Evolutionary conservation across 805 yeast genomes (phyloP).

Genomic region (Saccharomyces kudriavzevii): DNA sequence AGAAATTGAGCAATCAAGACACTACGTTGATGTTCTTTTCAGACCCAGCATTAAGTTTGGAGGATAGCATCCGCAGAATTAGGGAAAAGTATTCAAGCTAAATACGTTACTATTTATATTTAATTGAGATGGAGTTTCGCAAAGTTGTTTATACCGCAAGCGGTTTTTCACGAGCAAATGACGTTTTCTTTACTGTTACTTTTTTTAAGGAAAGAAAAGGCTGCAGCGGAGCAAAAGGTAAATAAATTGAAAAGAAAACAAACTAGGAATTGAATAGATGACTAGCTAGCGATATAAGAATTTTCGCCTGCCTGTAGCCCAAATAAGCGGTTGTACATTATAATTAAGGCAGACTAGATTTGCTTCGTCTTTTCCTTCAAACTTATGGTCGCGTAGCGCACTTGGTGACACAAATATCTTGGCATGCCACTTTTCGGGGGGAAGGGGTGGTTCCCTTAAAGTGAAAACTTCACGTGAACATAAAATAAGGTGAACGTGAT

Average conservation of each 20-base stretch:
- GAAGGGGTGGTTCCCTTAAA: neutral
- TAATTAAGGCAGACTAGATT: too few species aligned
- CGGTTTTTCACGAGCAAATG: neutral
- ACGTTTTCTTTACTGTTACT: too few species aligned
- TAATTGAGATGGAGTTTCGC: neutral
- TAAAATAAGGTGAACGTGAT: neutral
- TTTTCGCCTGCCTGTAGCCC: neutral
- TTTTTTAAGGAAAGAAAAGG: too few species aligned
- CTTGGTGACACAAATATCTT: neutral
- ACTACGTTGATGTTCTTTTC: slow-evolving; percentile 25
- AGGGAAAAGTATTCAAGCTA: slow-evolving; percentile 1
- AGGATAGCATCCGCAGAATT: slow-evolving; percentile 12
- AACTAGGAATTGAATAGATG: too few species aligned
- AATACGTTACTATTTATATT: neutral
- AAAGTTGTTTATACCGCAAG: neutral
- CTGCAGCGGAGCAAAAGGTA: neutral
- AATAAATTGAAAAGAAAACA: too few species aligned
- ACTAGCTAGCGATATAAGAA: too few species aligned
- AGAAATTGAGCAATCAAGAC: slow-evolving; percentile 13
- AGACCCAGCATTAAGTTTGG: slow-evolving; percentile 21
- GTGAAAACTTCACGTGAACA: neutral
- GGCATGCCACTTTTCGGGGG: neutral
- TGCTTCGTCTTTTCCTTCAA: neutral
- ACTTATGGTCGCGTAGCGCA: neutral
- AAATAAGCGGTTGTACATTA: too few species aligned